Base-by-base conservation (phyloP, 345 rosid species). In the Fremontodendron californicum region DNA sequence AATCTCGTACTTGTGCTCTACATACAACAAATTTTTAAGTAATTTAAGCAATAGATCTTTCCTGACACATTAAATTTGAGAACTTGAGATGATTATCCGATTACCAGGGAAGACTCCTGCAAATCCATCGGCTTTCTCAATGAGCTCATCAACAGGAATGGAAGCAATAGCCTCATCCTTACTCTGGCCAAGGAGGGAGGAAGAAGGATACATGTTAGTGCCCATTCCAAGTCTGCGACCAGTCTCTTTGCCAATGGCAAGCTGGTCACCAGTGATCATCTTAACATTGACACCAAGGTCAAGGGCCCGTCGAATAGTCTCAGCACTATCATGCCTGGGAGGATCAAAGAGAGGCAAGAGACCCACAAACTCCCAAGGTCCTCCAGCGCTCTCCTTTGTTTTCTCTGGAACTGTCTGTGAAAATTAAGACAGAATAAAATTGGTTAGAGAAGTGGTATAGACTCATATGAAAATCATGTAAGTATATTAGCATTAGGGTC, bases 211-310 rank as follows among this genome's bases (percentile, higher is more conserved):
- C 96, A 93, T 93, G 82, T 93, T 88, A 48, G 96, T 91, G 54
- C 97, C 96, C 94, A 91, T 93, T 49, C 97, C 97, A 64, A 93
- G 97, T 78, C 97, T 89, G 42, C 97, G 97, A 16, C 92, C 97
- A 1, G 97, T 93, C 83, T 93, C 96, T 73, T 85, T 93, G 71
- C 96, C 97, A 61, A 93, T 93, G 65, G 98, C 94, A 57, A 93
- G 94, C 80, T 93, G 94, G 39, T 93, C 98, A 73, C 98, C 98
- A 0, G 98, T 93, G 79, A 93, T 93, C 98, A 93, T 93, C 87
- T 91, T 93, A 37, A 93, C 94, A 39, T 82, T 90, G 79, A 91
- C 94, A 61, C 96, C 98, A 25, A 93, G 88, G 45, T 93, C 94
- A 68, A 93, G 93, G 21, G 97, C 96, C 18, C 94, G 80, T 48